Percentiles rank a stretch among this genome's conserved stretches.
phyloP scores from a whole-genome alignment of 208 protist species.

The Porcisia hertigi region DNA sequence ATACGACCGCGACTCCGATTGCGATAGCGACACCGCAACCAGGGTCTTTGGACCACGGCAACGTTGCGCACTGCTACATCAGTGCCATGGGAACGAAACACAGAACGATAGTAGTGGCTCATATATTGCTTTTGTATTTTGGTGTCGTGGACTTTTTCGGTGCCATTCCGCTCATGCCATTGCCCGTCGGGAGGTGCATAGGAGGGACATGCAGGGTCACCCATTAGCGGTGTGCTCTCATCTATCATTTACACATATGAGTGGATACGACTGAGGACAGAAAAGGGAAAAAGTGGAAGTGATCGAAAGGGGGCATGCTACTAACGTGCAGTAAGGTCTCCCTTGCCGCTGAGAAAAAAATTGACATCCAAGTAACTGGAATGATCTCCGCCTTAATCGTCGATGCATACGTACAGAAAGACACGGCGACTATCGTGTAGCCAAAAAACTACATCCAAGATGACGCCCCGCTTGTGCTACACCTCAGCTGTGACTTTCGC shows the following conservation, averaged over 20 bases:
- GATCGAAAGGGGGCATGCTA: neutral
- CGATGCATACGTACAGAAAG: neutral
- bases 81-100: slow-evolving; percentile 39
- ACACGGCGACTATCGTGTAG: neutral
- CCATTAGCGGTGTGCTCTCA: slow-evolving; percentile 28
- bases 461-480: neutral
- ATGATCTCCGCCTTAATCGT: neutral
- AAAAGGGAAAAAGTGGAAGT: slow-evolving; percentile 8
- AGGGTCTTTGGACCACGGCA: slow-evolving; percentile 31
- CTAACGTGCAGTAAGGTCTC: neutral
- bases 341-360: neutral
- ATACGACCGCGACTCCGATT: slow-evolving; percentile 22
- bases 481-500: neutral
- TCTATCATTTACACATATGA: slow-evolving; percentile 19
- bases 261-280: neutral
- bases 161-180: neutral
- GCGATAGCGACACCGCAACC: slow-evolving; percentile 31
- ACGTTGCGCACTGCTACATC: slow-evolving; percentile 42
- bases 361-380: neutral
- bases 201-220: slow-evolving; percentile 11
- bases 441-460: neutral
- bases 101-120: slow-evolving; percentile 29
- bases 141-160: neutral
- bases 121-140: slow-evolving; percentile 10
- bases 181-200: slow-evolving; percentile 9